phyloP scores from a whole-genome alignment of 202 grass and related monocot species.

The Zoysia matrella region DNA sequence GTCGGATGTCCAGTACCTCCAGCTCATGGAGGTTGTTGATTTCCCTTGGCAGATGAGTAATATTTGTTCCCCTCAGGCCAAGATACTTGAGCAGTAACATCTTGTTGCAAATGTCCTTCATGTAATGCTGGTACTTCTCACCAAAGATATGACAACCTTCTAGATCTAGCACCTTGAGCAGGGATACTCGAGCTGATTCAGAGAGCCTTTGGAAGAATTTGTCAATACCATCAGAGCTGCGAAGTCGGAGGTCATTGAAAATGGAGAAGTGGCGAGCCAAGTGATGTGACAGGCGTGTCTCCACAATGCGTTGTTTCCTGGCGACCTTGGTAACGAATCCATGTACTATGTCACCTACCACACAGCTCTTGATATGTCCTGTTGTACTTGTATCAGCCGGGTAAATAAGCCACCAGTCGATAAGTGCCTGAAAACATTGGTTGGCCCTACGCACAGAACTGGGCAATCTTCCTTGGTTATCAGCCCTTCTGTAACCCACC shows the following conservation, averaged over 20 bases:
- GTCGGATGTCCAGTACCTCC: conserved; percentile 38
- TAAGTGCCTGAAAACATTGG: not conserved
- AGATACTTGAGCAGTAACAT: conserved; percentile 36
- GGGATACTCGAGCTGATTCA: not conserved
- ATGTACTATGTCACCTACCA: not conserved
- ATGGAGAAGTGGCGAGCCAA: no score
- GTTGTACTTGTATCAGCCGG: not conserved
- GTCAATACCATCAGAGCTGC: not conserved
- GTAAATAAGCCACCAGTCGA: not conserved
- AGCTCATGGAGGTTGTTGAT: conserved; percentile 34
- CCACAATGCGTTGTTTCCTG: not conserved
- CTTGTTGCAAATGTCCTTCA: conserved; percentile 16
- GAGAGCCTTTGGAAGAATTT: not conserved
- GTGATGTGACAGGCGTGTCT: not conserved
- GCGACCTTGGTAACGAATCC: conserved; percentile 25
- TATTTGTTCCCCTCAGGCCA: conserved; percentile 2
- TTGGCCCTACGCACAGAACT: not conserved
- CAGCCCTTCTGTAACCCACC: conserved; percentile 31
- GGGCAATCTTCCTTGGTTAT: not conserved
- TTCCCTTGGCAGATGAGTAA: not conserved
- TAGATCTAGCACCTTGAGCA: conserved; percentile 34
- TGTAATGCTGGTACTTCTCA: not conserved
- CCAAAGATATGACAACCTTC: not conserved
- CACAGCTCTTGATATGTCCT: conserved; percentile 19
- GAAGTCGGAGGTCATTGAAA: no score